These are phyloP conservation scores for Arbutus unedo DNA, from an alignment of 148 eudicot genomes.

Conservation along the genomic window DNA sequence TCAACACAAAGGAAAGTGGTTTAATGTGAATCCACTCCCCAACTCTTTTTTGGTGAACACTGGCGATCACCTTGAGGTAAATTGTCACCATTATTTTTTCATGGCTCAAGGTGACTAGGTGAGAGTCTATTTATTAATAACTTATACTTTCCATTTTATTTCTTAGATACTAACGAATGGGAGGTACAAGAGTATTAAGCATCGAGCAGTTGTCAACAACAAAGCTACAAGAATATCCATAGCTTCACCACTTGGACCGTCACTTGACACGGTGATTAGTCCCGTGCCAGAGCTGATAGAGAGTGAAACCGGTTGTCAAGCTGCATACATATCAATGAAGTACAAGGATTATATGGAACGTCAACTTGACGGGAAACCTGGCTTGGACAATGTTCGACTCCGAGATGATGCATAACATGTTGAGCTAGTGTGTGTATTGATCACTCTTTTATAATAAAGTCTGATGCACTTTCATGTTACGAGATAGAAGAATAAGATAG, in stretches of 20 bases:
- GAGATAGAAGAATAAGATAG: not conserved
- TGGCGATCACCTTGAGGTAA: constrained; percentile 11
- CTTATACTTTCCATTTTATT: not conserved
- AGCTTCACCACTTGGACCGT: constrained; percentile 26
- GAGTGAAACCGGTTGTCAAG: not conserved
- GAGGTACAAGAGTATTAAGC: constrained; percentile 33
- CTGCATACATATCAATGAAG: constrained; percentile 21
- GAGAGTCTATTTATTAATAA: not conserved
- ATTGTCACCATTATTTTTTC: not conserved
- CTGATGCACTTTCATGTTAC: not conserved
- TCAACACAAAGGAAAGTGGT: constrained; percentile 34
- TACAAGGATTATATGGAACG: constrained; percentile 26
- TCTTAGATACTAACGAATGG: constrained; percentile 42
- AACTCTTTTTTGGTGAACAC: constrained; percentile 44
- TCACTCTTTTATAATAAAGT: not conserved
- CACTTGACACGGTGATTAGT: constrained; percentile 26
- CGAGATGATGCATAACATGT: not conserved
- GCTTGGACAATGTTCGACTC: constrained; percentile 12
- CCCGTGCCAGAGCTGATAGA: constrained; percentile 22
- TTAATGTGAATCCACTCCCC: constrained; percentile 34
- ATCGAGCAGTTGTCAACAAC: constrained; percentile 37
- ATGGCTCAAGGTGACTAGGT: not conserved
- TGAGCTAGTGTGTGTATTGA: not conserved
- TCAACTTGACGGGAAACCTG: constrained; percentile 18
- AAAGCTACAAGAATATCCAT: constrained; percentile 31